These are phyloP conservation scores for Fragilariopsis cylindrus DNA, from an alignment of 108 stramenopile genomes.

Conservation along the genomic window DNA sequence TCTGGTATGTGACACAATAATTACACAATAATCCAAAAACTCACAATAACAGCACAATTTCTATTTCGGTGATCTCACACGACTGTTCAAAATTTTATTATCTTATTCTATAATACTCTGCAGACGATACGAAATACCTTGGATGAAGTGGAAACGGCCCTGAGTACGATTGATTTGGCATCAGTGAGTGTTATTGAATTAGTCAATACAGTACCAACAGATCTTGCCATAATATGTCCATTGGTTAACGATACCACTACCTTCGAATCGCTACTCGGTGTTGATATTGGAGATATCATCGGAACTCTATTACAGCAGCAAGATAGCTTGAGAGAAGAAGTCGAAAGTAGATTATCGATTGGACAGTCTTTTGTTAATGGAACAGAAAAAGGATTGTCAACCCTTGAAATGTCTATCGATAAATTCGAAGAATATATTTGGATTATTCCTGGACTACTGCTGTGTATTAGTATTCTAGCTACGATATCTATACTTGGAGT, in stretches of 20 bases:
- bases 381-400: constrained; percentile 18
- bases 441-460: constrained; percentile 41
- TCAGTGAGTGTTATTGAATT: constrained; percentile 9
- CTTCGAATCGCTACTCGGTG: constrained; percentile 23
- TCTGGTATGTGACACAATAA: constrained; percentile 13
- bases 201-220: constrained; percentile 7
- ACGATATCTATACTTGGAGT: constrained; percentile 34
- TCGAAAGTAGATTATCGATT: constrained; percentile 11
- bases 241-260: constrained; percentile 10
- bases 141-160: constrained; percentile 13
- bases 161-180: constrained; percentile 24
- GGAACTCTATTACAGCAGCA: constrained; percentile 12
- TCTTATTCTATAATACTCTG: not conserved
- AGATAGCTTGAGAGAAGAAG: not conserved
- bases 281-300: constrained; percentile 33
- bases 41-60: no score
- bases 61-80: not conserved
- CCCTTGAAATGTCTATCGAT: constrained; percentile 21
- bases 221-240: constrained; percentile 34
- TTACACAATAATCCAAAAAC: no score
- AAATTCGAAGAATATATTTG: constrained; percentile 32
- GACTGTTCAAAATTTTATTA: not conserved
- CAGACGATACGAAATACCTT: constrained; percentile 21
- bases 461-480: constrained; percentile 21
- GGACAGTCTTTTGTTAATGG: constrained; percentile 4